Percentiles rank a stretch among this genome's conserved stretches.
Evolutionary conservation across 2,329 filamentous ascomycete species (phyloP).

Genomic region (Paecilomyces fulvus): DNA sequence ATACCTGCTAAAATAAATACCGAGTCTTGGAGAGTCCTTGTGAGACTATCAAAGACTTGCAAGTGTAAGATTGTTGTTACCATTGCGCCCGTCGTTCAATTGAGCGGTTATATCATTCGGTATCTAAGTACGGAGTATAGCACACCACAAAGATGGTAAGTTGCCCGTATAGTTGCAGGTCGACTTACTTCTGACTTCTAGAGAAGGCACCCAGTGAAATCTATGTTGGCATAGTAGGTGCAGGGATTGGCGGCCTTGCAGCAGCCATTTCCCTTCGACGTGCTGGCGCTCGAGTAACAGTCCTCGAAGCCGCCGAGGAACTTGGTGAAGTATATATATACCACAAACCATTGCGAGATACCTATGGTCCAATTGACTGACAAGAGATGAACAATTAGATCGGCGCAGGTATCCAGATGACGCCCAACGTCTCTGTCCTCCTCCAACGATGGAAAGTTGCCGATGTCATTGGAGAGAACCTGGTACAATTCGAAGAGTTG

Average conservation of each 20-base stretch:
- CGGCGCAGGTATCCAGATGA: conserved; percentile 32
- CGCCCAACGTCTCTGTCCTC: conserved; percentile 34
- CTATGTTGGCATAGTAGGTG: conserved; percentile 24
- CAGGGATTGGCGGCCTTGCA: conserved; percentile 36
- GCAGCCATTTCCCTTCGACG: conserved; percentile 36
- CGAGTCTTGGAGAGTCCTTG: background rate
- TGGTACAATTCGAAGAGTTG: conserved; percentile 33
- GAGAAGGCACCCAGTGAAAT: conserved; percentile 3
- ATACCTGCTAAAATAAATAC: background rate
- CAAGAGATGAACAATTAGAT: conserved; percentile 11
- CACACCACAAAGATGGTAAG: background rate
- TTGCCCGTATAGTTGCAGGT: background rate
- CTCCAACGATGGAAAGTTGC: conserved; percentile 33
- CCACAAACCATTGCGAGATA: background rate
- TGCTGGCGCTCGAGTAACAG: conserved; percentile 31
- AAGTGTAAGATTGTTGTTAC: background rate
- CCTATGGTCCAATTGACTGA: background rate
- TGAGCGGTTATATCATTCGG: background rate
- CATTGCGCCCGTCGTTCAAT: too few relatives aligned
- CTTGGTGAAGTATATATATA: conserved; percentile 32
- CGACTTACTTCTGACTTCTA: background rate
- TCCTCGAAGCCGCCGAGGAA: conserved; percentile 34
- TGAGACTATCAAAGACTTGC: background rate
- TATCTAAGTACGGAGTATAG: background rate
- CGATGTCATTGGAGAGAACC: conserved; percentile 32